Conservation (phyloP, 169 alveolate species). For the Plasmodium falciparum region DNA sequence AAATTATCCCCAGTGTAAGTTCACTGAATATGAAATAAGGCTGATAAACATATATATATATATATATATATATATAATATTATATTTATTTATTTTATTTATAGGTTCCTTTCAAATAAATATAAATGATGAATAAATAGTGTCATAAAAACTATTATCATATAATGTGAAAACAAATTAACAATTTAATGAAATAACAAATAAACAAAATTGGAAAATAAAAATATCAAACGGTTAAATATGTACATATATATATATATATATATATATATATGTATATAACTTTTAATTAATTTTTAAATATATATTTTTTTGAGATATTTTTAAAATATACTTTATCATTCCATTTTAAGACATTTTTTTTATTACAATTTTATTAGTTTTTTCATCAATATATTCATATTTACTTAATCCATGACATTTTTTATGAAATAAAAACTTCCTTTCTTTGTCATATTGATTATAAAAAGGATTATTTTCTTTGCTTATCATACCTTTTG, state of each 20-base stretch:
- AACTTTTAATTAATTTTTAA: neutral
- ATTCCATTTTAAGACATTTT: neutral
- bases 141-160: neutral
- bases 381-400: constrained; percentile 36
- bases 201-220: neutral
- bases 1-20: constrained; percentile 55
- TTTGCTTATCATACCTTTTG: neutral
- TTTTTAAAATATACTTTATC: no score
- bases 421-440: constrained; percentile 21
- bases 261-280: neutral
- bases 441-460: neutral
- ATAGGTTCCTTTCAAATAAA: constrained; percentile 67
- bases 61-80: neutral
- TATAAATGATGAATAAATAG: constrained; percentile 22
- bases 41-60: neutral
- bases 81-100: neutral
- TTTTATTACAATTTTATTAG: constrained; percentile 41
- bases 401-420: constrained; percentile 66
- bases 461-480: neutral
- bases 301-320: no score
- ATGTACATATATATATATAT: neutral
- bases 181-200: neutral
- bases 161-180: neutral
- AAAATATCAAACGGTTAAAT: neutral
- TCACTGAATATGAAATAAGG: neutral